Percentiles rank a stretch among this genome's conserved stretches.
These are phyloP conservation scores for Cyberlindnera amylophila DNA, from an alignment of 805 yeast genomes.

Conservation along the genomic window DNA sequence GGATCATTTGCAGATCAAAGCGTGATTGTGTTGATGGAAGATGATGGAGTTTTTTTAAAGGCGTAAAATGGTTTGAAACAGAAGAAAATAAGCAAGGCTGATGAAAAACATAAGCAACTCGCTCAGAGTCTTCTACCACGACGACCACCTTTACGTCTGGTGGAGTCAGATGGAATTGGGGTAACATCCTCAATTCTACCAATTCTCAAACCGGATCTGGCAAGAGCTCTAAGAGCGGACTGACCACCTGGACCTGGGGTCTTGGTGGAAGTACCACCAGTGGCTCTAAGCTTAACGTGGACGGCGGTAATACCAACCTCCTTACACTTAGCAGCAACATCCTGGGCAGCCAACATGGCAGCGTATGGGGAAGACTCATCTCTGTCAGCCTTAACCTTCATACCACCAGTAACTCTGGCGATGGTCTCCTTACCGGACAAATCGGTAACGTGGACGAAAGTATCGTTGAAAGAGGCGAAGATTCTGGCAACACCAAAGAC, in stretches of 20 bases:
- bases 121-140: conserved; percentile 99
- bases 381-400: conserved; percentile 99
- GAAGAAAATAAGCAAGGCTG: conserved; percentile 10
- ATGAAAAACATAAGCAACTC: conserved; percentile 5
- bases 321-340: conserved; percentile 97
- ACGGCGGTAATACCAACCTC: conserved; percentile 99
- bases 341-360: conserved; percentile 99
- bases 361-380: conserved; percentile 99
- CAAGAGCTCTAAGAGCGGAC: conserved; percentile 97
- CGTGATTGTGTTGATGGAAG: conserved; percentile 7
- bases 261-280: conserved; percentile 99
- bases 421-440: conserved; percentile 99
- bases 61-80: conserved; percentile 1
- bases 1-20: conserved; percentile 2
- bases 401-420: conserved; percentile 99
- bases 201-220: conserved; percentile 99
- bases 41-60: conserved; percentile 3
- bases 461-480: conserved; percentile 99
- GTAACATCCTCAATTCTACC: conserved; percentile 99
- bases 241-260: conserved; percentile 99
- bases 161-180: conserved; percentile 99
- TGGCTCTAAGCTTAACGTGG: conserved; percentile 99
- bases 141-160: conserved; percentile 99
- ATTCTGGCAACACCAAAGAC: conserved; percentile 99
- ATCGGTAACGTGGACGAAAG: conserved; percentile 99